These are phyloP conservation scores for Garcia nutans DNA, from an alignment of 345 rosid species.

Conservation along the genomic window DNA sequence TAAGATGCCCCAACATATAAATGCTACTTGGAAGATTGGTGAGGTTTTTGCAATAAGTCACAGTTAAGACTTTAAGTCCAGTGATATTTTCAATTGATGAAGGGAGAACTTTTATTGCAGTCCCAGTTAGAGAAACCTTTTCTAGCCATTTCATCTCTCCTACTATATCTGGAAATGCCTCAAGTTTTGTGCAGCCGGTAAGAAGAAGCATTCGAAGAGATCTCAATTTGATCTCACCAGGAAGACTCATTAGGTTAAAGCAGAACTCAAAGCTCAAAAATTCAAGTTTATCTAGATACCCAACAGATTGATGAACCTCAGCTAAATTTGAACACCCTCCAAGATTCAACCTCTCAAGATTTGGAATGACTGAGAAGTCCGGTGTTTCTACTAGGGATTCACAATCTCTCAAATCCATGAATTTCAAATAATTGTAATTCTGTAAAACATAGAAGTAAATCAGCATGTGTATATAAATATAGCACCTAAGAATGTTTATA, in stretches of 20 bases:
- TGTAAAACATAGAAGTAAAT: constrained; percentile 9
- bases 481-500: no score
- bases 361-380: constrained; percentile 11
- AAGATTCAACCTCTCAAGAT: constrained; percentile 24
- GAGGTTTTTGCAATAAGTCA: constrained; percentile 21
- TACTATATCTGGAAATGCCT: constrained; percentile 25
- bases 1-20: constrained; percentile 13
- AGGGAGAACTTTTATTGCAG: constrained; percentile 26
- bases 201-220: constrained; percentile 20
- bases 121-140: constrained; percentile 11
- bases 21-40: constrained; percentile 26
- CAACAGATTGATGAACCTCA: constrained; percentile 20
- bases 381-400: constrained; percentile 17
- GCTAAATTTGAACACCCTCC: constrained; percentile 22
- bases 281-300: constrained; percentile 10
- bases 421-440: constrained; percentile 14
- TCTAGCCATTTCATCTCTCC: constrained; percentile 11
- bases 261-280: constrained; percentile 28
- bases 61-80: constrained; percentile 12
- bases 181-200: constrained; percentile 25
- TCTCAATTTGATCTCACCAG: constrained; percentile 11
- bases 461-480: no score
- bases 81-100: constrained; percentile 21
- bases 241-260: constrained; percentile 24
- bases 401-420: constrained; percentile 23